Evolutionary conservation across 208 protist genomes (phyloP), one percentile per base, ranked within the genome.

Genomic region (Crithidia fasciculata): DNA sequence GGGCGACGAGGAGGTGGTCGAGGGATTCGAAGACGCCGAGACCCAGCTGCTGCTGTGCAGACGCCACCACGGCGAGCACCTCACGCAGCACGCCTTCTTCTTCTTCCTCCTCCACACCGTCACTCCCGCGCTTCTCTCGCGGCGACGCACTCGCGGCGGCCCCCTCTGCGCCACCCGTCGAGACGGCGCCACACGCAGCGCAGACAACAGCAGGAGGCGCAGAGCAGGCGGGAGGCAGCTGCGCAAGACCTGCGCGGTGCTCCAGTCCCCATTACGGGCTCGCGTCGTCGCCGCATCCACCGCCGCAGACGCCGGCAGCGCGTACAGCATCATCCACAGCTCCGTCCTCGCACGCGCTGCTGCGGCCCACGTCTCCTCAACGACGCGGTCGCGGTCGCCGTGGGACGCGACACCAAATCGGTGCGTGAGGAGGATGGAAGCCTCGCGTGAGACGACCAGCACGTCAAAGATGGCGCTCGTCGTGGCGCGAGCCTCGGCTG

Each of bases 341-440:
- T 80, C 68, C 4, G 18, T 37, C 61, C 66, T 65, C 16, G 76
- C 71, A n/a, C 69, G 73, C 37, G 73, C 69, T 36, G 76, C 53
- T 19, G 60, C 69, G 4, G 83, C 77, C 84, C 84, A 88, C n/a
- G 72, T 58, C 19, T 82, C 84, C 64, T 88, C 84, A n/a, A 88
- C 19, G 15, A 47, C 68, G 52, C 8, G 15, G 52, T 69, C 69
- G 47, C 83, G 80, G 15, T 78, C 18, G 4, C 10, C 16, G 9
- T 9, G 2, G 41, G 2, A 3, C 16, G 37, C 45, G 2, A 88
- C 37, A 44, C 60, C 60, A 57, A 72, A 88, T 49, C 61, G 74
- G 28, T 71, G 49, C 13, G 65, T 50, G 12, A 85, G 80, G 43
- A 80, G 13, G 15, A 59, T 28, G 2, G 58, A 45, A 47, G 75